Conservation (phyloP, 331 rosid genomes). For the Quercus lobata region DNA sequence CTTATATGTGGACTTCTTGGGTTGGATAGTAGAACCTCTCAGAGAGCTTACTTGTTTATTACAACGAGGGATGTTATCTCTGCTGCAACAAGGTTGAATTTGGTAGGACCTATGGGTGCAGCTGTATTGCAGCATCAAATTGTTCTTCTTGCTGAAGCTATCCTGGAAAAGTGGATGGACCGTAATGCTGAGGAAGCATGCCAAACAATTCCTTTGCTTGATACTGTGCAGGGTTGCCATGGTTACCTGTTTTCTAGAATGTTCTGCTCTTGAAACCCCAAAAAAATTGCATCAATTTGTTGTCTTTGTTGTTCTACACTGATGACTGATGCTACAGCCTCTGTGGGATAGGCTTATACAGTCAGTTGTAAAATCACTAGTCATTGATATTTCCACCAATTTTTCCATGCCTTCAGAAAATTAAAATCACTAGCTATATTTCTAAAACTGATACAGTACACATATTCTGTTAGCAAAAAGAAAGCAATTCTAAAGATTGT, state of each 20-base stretch:
- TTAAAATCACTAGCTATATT: no score
- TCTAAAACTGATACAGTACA: no score
- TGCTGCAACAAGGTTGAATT: conserved; percentile 77
- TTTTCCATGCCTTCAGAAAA: no score
- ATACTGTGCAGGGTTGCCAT: conserved; percentile 86
- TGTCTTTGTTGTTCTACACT: background rate
- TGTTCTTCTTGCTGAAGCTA: conserved; percentile 55
- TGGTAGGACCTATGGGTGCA: conserved; percentile 83
- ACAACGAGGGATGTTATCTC: conserved; percentile 76
- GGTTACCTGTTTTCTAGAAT: conserved; percentile 70
- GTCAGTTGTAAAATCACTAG: no score
- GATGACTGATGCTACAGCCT: background rate
- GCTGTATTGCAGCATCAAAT: conserved; percentile 58
- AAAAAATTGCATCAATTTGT: background rate
- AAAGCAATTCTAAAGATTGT: no score
- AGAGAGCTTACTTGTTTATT: conserved; percentile 76
- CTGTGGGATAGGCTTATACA: no score
- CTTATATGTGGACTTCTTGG: conserved; percentile 69
- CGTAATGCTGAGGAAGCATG: conserved; percentile 60
- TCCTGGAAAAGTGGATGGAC: conserved; percentile 59
- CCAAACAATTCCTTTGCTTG: conserved; percentile 75
- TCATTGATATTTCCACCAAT: no score
- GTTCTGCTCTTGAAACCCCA: conserved; percentile 51
- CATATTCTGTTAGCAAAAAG: no score
- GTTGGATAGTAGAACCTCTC: conserved; percentile 44